Conservation (phyloP, 2,329 filamentous ascomycete genomes). For the Neocucurbitaria cava region DNA sequence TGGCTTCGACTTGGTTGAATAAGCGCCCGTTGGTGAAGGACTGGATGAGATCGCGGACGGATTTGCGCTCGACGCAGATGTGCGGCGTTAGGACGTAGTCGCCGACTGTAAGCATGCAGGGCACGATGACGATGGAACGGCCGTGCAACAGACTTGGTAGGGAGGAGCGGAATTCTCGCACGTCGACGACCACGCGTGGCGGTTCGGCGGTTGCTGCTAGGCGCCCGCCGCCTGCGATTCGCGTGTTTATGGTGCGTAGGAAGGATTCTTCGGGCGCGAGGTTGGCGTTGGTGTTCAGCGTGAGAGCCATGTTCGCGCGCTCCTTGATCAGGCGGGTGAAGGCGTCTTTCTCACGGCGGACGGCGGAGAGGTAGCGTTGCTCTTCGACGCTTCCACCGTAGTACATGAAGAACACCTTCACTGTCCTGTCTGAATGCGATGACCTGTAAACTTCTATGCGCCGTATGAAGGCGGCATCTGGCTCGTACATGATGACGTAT, state of each 20-base stretch:
- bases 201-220: conserved; percentile 84
- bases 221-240: conserved; percentile 91
- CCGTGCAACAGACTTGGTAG: conserved; percentile 91
- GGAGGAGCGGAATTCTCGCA: conserved; percentile 93
- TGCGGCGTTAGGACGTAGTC: conserved; percentile 93
- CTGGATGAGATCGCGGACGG: conserved; percentile 85
- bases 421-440: conserved; percentile 86
- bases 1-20: conserved; percentile 89
- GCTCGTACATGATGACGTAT: conserved; percentile 99
- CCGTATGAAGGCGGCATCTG: conserved; percentile 91
- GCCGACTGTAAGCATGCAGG: conserved; percentile 94
- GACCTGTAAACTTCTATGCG: conserved; percentile 95
- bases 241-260: conserved; percentile 92
- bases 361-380: conserved; percentile 86
- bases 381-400: conserved; percentile 96
- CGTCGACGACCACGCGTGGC: conserved; percentile 90
- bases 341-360: conserved; percentile 94
- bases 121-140: conserved; percentile 84
- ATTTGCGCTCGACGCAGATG: conserved; percentile 95
- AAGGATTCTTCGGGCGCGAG: conserved; percentile 89
- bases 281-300: conserved; percentile 71
- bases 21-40: conserved; percentile 92
- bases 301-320: conserved; percentile 89
- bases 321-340: conserved; percentile 96
- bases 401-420: conserved; percentile 96